Conservation (phyloP, 2,329 filamentous ascomycete species). For the Aschersonia sp. region DNA sequence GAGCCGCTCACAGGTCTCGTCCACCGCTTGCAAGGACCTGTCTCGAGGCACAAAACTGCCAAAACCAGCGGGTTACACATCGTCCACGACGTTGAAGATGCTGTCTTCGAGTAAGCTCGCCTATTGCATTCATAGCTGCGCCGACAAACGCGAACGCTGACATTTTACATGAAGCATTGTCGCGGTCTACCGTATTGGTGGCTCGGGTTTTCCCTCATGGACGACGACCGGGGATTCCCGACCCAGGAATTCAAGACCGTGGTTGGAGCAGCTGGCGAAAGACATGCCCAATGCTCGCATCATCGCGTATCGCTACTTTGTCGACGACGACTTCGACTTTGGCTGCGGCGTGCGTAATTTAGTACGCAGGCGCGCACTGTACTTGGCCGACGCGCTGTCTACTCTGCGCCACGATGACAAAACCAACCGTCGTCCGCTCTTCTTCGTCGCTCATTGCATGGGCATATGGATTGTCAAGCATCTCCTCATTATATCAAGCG, state of each 20-base stretch:
- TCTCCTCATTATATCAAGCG: constrained; percentile 13
- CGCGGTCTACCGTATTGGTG: constrained; percentile 12
- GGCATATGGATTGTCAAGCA: constrained; percentile 15
- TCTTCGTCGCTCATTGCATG: constrained; percentile 14
- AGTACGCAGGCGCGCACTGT: constrained; percentile 10
- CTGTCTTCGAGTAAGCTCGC: constrained; percentile 10
- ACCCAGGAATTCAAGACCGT: constrained; percentile 8
- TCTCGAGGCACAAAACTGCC: constrained; percentile 7
- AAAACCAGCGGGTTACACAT: constrained; percentile 9
- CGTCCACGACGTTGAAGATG: constrained; percentile 9
- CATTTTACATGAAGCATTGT: constrained; percentile 9
- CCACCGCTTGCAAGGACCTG: constrained; percentile 9
- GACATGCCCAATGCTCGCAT: constrained; percentile 13
- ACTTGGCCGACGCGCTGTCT: constrained; percentile 10
- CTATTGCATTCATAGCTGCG: not conserved
- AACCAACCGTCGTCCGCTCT: constrained; percentile 9
- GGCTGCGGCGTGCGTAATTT: constrained; percentile 11
- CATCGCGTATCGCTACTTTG: constrained; percentile 11
- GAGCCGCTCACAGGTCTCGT: constrained; percentile 10
- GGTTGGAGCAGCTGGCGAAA: constrained; percentile 10
- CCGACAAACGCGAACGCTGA: not conserved
- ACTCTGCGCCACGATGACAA: constrained; percentile 7
- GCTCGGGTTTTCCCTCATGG: constrained; percentile 12
- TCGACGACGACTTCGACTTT: constrained; percentile 9
- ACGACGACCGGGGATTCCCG: constrained; percentile 7